Percentiles rank a stretch among this genome's conserved stretches.
Evolutionary conservation across 2,329 filamentous ascomycete species (phyloP).

Genomic region (Aureobasidium vineae): DNA sequence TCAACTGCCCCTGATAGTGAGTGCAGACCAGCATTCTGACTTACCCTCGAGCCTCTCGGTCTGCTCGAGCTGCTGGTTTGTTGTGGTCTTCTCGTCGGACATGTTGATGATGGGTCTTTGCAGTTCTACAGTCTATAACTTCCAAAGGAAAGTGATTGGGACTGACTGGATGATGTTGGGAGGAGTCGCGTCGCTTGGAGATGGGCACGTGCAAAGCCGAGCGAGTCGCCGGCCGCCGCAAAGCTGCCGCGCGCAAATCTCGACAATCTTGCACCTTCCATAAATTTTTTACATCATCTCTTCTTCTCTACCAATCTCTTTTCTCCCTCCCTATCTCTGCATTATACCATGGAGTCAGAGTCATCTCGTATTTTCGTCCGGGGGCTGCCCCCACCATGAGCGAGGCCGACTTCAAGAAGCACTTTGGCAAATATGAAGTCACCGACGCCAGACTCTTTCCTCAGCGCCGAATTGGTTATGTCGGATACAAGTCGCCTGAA

Average conservation of each 20-base stretch:
- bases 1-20: conserved; percentile 6
- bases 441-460: conserved; percentile 93
- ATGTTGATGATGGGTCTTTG: conserved; percentile 33
- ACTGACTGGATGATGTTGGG: conserved; percentile 23
- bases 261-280: conserved; percentile 12
- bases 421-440: conserved; percentile 78
- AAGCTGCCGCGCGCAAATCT: conserved; percentile 22
- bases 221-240: conserved; percentile 23
- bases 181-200: conserved; percentile 16
- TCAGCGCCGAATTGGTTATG: conserved; percentile 87
- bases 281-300: conserved; percentile 26
- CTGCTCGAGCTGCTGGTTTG: conserved; percentile 20
- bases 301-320: conserved; percentile 1
- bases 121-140: not conserved
- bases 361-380: conserved; percentile 72
- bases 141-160: not conserved
- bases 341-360: conserved; percentile 53
- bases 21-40: conserved; percentile 30
- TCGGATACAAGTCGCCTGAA: conserved; percentile 82
- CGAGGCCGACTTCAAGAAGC: conserved; percentile 81
- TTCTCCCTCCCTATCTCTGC: not conserved
- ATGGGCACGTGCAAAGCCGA: conserved; percentile 22
- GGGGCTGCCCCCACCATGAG: conserved; percentile 81
- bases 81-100: conserved; percentile 38
- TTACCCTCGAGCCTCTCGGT: conserved; percentile 73